Evolutionary conservation across 352 stramenopile genomes (phyloP).

Genomic region (Pythium coloratum): DNA sequence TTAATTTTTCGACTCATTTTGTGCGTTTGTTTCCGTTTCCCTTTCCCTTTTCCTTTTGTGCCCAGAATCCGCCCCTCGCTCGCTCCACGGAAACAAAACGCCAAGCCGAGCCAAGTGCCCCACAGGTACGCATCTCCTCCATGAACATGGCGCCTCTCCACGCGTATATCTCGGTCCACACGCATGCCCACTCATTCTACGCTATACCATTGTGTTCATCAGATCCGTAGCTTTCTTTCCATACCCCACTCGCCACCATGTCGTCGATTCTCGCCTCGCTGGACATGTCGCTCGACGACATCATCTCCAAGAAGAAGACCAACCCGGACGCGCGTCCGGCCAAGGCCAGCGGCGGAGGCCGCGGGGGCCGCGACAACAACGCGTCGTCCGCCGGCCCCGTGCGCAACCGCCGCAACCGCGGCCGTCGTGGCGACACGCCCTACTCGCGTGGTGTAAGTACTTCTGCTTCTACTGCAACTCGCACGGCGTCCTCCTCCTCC

Average conservation of each 20-base stretch:
- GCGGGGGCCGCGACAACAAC: slow-evolving; percentile 5
- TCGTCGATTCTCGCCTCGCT: slow-evolving; percentile 81
- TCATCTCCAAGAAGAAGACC: slow-evolving; percentile 78
- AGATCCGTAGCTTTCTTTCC: slow-evolving; percentile 2
- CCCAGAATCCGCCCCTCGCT: not conserved
- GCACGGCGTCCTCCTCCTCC: not conserved
- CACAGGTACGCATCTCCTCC: not conserved
- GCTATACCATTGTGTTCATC: not conserved
- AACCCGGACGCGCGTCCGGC: slow-evolving; percentile 52
- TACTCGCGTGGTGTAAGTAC: slow-evolving; percentile 76
- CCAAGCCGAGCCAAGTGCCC: not conserved
- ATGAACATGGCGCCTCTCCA: not conserved
- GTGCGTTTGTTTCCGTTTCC: not conserved
- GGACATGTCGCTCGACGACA: slow-evolving; percentile 84
- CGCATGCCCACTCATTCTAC: not conserved
- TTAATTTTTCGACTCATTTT: not conserved
- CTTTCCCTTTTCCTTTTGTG: not conserved
- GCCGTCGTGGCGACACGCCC: slow-evolving; percentile 48
- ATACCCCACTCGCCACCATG: slow-evolving; percentile 35
- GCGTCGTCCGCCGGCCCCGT: slow-evolving; percentile 45
- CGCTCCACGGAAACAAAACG: not conserved
- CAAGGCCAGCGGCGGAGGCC: slow-evolving; percentile 24
- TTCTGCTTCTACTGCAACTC: not conserved
- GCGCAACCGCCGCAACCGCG: slow-evolving; percentile 42
- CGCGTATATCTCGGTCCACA: not conserved